Percentiles rank a stretch among this genome's conserved stretches.
These are phyloP conservation scores for Solanum pimpinellifolium DNA, from an alignment of 257 asterid species.

Conservation along the genomic window DNA sequence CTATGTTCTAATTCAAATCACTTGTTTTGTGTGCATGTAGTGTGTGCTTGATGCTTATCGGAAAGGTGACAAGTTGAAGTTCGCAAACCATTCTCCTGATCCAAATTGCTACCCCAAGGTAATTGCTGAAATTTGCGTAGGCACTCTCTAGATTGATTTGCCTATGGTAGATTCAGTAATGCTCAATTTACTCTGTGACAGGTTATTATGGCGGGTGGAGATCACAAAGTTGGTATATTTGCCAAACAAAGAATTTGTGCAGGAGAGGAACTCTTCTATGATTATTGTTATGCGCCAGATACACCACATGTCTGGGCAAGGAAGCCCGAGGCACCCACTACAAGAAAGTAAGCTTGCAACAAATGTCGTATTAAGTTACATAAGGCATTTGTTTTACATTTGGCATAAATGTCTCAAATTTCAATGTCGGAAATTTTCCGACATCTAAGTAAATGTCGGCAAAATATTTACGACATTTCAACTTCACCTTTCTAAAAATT, in stretches of 20 bases:
- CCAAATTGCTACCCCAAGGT: constrained; percentile 98
- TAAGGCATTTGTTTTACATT: background rate
- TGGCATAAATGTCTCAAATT: background rate
- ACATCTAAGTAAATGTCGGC: background rate
- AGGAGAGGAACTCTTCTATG: constrained; percentile 90
- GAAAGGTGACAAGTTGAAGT: constrained; percentile 89
- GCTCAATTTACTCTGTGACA: background rate
- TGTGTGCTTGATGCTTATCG: constrained; percentile 94
- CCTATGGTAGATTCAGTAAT: background rate
- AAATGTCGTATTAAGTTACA: background rate
- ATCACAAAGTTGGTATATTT: constrained; percentile 87
- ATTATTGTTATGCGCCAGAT: constrained; percentile 71
- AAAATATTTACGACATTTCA: background rate
- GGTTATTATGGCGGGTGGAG: constrained; percentile 78
- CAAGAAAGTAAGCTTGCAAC: background rate
- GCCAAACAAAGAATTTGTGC: constrained; percentile 71
- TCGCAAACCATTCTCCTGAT: constrained; percentile 91
- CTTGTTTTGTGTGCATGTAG: constrained; percentile 24
- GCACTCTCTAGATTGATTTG: background rate
- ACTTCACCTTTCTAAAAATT: background rate
- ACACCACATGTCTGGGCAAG: constrained; percentile 91
- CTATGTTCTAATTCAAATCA: background rate
- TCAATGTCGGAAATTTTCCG: background rate
- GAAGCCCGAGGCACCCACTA: constrained; percentile 62
- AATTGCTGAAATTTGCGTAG: constrained; percentile 3